phyloP scores from a whole-genome alignment of 2,329 filamentous ascomycete species.

The Trichophyton mentagrophytes region DNA sequence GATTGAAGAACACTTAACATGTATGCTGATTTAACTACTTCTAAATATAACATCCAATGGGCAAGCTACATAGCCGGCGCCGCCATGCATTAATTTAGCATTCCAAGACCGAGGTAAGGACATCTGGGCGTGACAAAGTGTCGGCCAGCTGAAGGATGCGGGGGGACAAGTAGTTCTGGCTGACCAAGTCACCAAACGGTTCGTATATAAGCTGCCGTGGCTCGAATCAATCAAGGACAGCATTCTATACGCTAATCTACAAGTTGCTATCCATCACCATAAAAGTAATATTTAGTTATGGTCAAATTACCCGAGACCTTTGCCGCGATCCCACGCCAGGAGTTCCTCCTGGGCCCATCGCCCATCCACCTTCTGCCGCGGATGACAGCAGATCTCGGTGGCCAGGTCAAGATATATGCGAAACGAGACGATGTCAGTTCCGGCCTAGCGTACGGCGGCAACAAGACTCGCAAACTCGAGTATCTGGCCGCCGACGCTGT shows the following conservation, averaged over 20 bases:
- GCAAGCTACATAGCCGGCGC: background rate
- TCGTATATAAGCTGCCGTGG: background rate
- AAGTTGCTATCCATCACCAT: background rate
- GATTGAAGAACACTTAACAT: too few species aligned
- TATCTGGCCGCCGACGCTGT: conserved; percentile 54
- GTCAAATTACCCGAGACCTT: conserved; percentile 46
- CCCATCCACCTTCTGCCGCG: conserved; percentile 55
- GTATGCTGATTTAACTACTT: too few species aligned
- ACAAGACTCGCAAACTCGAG: conserved; percentile 59
- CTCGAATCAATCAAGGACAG: background rate
- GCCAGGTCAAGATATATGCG: conserved; percentile 51
- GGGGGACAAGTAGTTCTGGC: background rate
- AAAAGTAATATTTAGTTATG: conserved; percentile 10
- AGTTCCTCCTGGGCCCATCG: conserved; percentile 54
- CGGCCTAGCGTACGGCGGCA: conserved; percentile 53
- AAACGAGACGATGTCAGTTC: conserved; percentile 63
- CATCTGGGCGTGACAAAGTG: background rate
- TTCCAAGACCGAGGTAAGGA: background rate
- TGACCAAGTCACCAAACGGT: too few species aligned
- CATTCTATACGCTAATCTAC: background rate
- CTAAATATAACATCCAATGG: too few species aligned
- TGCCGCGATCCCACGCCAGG: conserved; percentile 48
- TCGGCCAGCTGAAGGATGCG: background rate
- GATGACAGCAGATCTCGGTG: conserved; percentile 49
- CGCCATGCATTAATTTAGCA: background rate